Evolutionary conservation across 495 filamentous ascomycete genomes (phyloP), one percentile per base, ranked within the genome.

Genomic region (Hypoxylon fuscum): DNA sequence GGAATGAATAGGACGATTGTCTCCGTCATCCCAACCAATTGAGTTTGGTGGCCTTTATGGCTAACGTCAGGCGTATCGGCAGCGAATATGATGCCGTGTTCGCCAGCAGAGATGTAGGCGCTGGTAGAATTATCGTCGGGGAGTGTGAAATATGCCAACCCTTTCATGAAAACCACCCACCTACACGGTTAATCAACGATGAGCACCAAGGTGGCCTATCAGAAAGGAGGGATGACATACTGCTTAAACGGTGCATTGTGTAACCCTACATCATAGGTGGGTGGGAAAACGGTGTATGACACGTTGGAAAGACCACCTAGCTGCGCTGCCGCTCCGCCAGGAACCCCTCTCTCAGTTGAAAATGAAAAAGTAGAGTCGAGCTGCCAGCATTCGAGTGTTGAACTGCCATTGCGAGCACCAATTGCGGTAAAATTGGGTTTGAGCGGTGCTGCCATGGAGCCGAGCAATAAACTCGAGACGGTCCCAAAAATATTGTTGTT

Each of bases 301-400:
- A 76, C 65, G 45, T 79, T 78, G 15, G 62, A 23, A 20, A 75
- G 17, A 18, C 44, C 17, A 0, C 77, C 81, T 11, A 86, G 61
- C 14, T 68, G 40, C 5, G 77, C 60, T 9, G 62, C 27, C 0
- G 60, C 40, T 5, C 75, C 58, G 12, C 79, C 80, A 2, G 69
- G 5, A 10, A 66, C 77, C 1, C 81, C 80, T 15, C 80, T 46
- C 40, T 71, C 41, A 10, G 53, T 56, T 8, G 79, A 79, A 0
- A 62, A 56, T 9, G 60, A 34, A 55, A 82, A 77, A 6, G 74
- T 73, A 0, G 74, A 67, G 10, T 55, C 48, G 2, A 84, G 68
- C 31, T 79, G 71, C 83, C 83, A 85, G 74, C 83, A 86, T 72
- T 84, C 75, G 14, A 85, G 62, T 0, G 69, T 71, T 7, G 83